Evolutionary conservation across 2,329 filamentous ascomycete genomes (phyloP), one percentile per base, ranked within the genome.

Genomic region (Triangularia setosa): DNA sequence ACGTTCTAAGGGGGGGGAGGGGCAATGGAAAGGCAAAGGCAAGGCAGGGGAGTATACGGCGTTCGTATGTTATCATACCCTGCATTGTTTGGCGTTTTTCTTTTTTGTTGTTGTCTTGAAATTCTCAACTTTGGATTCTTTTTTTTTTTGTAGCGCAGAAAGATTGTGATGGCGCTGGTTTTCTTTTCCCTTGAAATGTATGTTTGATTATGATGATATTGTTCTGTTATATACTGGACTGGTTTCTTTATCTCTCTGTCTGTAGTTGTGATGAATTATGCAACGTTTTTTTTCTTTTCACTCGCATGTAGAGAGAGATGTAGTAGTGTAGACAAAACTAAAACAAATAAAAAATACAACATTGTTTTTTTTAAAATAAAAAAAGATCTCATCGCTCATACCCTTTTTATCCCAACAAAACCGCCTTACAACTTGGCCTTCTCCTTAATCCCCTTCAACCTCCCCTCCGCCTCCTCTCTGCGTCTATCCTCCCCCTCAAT

Each of bases 401-500:
- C n/a, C 5, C 18, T 21, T 48, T 21, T 7, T 21, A 7, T 33
- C 27, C 9, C 25, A 7, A 23, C 3, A 3, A 16, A 53, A 4
- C n/a, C 44, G 1, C 8, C 23, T 55, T 65, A 80, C 71, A 81
- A 70, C 71, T 79, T 81, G 4, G 78, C 73, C 70, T 75, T 67
- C 54, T 64, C 72, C 77, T 81, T 82, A 77, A 83, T 82, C 69
- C 80, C 78, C 65, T 80, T 79, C 60, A 85, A 82, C 69, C 78
- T 76, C 72, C 73, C 76, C 66, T 76, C 77, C 54, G 77, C 77
- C 66, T 77, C 80, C 71, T 78, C 79, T 70, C 75, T 72, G 60
- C 80, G 76, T 69, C 78, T 78, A 3, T 75, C 74, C 64, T 80
- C 80, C 58, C 72, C 75, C 68, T 75, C 74, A 66, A 75, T 72